A percentile compares a stretch with the other conserved stretches of the same genome.
phyloP scores from a whole-genome alignment of 805 yeast genomes.

The Kodamaea leandrae region DNA sequence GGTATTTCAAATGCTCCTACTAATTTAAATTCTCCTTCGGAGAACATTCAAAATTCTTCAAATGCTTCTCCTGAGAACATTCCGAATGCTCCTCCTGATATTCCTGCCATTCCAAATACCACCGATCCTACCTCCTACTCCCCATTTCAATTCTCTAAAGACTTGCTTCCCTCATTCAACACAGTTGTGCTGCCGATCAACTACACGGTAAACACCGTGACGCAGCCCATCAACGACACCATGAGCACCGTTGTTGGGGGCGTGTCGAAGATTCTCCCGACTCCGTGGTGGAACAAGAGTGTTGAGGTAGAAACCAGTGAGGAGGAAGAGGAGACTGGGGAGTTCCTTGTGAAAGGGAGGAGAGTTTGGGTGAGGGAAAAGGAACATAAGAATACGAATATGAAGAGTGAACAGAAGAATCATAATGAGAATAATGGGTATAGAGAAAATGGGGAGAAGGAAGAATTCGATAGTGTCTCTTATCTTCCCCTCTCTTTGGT shows the following conservation, averaged over 20 bases:
- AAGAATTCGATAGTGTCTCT: conserved; percentile 21
- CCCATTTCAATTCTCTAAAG: no score
- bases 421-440: no score
- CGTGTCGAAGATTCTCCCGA: conserved; percentile 6
- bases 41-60: neutral
- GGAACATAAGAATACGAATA: no score
- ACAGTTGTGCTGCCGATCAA: conserved; percentile 38
- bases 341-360: conserved; percentile 25
- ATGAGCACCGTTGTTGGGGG: conserved; percentile 23
- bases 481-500: conserved; percentile 25
- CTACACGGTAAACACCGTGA: conserved; percentile 31
- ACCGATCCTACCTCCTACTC: neutral
- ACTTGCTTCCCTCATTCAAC: conserved; percentile 13
- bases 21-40: no score
- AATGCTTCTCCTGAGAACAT: neutral
- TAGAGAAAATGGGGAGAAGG: conserved; percentile 22
- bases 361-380: no score
- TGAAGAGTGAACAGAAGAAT: no score
- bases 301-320: conserved; percentile 11
- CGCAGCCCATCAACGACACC: neutral
- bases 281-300: conserved; percentile 6
- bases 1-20: neutral
- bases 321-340: conserved; percentile 19
- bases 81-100: neutral
- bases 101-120: neutral